Evolutionary conservation across 345 rosid species (phyloP), one percentile per base, ranked within the genome.

Genomic region (Euphorbia lathyris): DNA sequence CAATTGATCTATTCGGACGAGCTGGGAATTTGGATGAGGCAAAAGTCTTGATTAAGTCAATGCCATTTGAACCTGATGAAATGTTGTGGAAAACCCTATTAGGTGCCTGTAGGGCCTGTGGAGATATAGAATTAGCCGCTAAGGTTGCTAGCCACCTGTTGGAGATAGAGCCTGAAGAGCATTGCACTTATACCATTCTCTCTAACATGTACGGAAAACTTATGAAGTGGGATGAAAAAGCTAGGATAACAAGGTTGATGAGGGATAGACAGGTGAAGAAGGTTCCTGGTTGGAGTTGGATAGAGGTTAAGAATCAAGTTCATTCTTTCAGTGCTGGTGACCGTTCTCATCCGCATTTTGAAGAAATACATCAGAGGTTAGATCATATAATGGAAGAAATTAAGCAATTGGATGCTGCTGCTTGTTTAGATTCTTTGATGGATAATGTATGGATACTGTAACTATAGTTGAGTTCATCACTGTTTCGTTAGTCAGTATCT

Each of bases 261-360:
- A 82, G 85, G 69, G 88, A 88, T 76, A 83, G 90, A 69, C 78
- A 86, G 38, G 88, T 88, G 66, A 91, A 75, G 81, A 91, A 91
- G 82, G 86, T 91, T 47, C 92, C 92, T 72, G 95, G 97, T 6
- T 86, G 90, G 91, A 90, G 96, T 68, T 90, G 93, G 96, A 80
- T 88, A 48, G 93, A 90, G 75, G 80, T 85, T 64, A 77, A 81
- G 20, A 81, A 83, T 68, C 59, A 83, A 76, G 83, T 88, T 36
- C 88, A 83, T 77, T 69, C 89, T 29, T 88, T 91, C 66, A 87
- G 78, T 69, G 97, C 94, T 19, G 88, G 86, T 75, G 91, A 87
- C 75, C 61, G 74, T 47, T 84, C 87, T 5, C 88, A 84, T 75
- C 77, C 82, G 27, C 77, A 72, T 42, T 82, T 76, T 26, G 64